Percentiles rank a stretch among this genome's conserved stretches.
phyloP scores from a whole-genome alignment of 2,329 filamentous ascomycete species.

The Calycina marina region DNA sequence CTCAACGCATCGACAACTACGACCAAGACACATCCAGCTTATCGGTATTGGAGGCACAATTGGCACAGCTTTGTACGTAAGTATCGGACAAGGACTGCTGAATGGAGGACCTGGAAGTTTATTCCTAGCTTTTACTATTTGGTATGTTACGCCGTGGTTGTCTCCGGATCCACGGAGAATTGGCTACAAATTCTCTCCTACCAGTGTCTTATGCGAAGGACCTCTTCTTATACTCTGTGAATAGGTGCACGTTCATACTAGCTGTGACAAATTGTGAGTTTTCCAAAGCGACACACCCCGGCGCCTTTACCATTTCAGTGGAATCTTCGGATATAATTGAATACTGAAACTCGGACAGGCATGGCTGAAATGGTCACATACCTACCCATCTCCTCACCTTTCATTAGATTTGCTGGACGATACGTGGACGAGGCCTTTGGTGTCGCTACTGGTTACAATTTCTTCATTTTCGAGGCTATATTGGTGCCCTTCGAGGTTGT shows the following conservation, averaged over 20 bases:
- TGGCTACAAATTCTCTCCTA: too few relatives aligned
- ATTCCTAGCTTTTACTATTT: slow-evolving; percentile 44
- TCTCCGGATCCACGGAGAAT: too few relatives aligned
- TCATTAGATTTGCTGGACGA: slow-evolving; percentile 62
- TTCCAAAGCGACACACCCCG: slow-evolving; percentile 19
- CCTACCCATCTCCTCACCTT: slow-evolving; percentile 61
- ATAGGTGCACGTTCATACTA: slow-evolving; percentile 40
- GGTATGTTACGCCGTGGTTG: slow-evolving; percentile 29
- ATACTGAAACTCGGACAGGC: slow-evolving; percentile 9
- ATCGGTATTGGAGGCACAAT: slow-evolving; percentile 49
- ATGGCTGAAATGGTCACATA: slow-evolving; percentile 67
- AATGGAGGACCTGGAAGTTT: slow-evolving; percentile 44
- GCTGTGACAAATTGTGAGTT: slow-evolving; percentile 36
- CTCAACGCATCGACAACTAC: slow-evolving; percentile 25
- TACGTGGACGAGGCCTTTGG: slow-evolving; percentile 66
- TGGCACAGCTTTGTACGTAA: slow-evolving; percentile 37
- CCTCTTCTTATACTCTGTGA: slow-evolving; percentile 28
- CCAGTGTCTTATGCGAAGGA: too few relatives aligned
- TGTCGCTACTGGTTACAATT: slow-evolving; percentile 60
- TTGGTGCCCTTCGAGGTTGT: slow-evolving; percentile 25
- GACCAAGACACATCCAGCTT: slow-evolving; percentile 25
- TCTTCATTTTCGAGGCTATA: slow-evolving; percentile 55
- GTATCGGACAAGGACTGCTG: slow-evolving; percentile 42
- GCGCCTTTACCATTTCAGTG: slow-evolving; percentile 28
- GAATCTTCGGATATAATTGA: slow-evolving; percentile 1